Base-by-base conservation (phyloP, 768 basidiomycete genomes). In the Cubamyces sp. region DNA sequence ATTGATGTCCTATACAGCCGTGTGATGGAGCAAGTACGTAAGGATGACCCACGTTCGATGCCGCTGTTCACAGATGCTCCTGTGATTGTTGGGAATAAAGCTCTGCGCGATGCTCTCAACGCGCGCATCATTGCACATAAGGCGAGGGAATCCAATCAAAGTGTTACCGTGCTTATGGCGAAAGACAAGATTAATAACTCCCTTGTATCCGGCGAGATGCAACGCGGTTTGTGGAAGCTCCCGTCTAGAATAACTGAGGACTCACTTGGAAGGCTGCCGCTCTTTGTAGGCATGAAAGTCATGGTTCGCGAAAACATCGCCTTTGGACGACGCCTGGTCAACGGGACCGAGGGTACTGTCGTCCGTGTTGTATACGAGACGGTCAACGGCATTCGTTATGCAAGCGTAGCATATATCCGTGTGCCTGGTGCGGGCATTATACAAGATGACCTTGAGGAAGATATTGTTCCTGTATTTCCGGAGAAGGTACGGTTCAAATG, bases 221-320 rank as follows among this genome's bases (percentile, higher is more conserved):
- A 30, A 12, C 18, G 19, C 7, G 26, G 28, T 3, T 21, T 56
- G 14, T 56, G 54, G 54, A 45, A 34, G 3, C 41, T 56, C 1
- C 23, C 28, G 0, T 15, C 43, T 3, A 26, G n/a, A 1, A 21
- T n/a, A 14, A 54, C 40, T 4, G 19, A 28, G 5, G 54, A 55
- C 43, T 12, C 14, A 0, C 15, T 61, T 2, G 60, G 64, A 1
- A 12, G 34, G 4, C 15, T 70, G 19, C 67, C 67, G 2, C 37
- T 70, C 0, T 66, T 59, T 55, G 25, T 28, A 0, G 71, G 71
- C 0, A 71, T 71, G 67, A 64, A 64, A 5, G 71, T 72, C 19
- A 64, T 70, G 34, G 16, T 72, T 1, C 26, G 28, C 5, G 56
- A 65, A 11, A 70, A 70, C 54, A 26, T 65, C 2, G 65, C 67